Percentiles rank a stretch among this genome's conserved stretches.
phyloP scores from a whole-genome alignment of 1,139 yeast species.

The Debaryomyces fabryi region DNA sequence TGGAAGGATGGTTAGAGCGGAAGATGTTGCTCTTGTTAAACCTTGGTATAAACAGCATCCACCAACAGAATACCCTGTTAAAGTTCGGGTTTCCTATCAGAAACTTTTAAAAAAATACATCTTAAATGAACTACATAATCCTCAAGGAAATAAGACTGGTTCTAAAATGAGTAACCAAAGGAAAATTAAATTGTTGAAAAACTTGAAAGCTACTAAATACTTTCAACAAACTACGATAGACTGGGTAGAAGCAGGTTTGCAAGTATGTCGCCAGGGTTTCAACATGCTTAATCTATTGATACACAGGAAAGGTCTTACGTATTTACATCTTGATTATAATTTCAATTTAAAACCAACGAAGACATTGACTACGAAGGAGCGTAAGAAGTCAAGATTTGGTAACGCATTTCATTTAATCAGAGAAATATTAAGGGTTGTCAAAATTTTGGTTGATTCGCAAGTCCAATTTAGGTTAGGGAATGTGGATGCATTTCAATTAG shows the following conservation, averaged over 20 bases:
- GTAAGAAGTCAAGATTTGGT: slow-evolving; percentile 95
- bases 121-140: slow-evolving; percentile 65
- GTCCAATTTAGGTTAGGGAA: slow-evolving; percentile 89
- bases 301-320: slow-evolving; percentile 89
- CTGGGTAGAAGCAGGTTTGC: slow-evolving; percentile 98
- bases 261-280: slow-evolving; percentile 89
- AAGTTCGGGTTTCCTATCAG: slow-evolving; percentile 85
- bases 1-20: slow-evolving; percentile 77
- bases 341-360: slow-evolving; percentile 96
- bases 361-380: slow-evolving; percentile 92
- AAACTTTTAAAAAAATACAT: slow-evolving; percentile 77
- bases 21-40: slow-evolving; percentile 85
- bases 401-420: slow-evolving; percentile 93
- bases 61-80: slow-evolving; percentile 60
- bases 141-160: slow-evolving; percentile 31
- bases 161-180: slow-evolving; percentile 40
- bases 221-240: slow-evolving; percentile 92
- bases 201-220: slow-evolving; percentile 76
- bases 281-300: slow-evolving; percentile 89
- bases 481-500: slow-evolving; percentile 89
- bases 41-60: slow-evolving; percentile 80
- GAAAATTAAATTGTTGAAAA: slow-evolving; percentile 63
- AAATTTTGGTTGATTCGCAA: slow-evolving; percentile 89
- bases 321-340: slow-evolving; percentile 91
- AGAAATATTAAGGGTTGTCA: slow-evolving; percentile 79